Conservation (phyloP, 169 alveolate genomes). For the Plasmodium sp. region DNA sequence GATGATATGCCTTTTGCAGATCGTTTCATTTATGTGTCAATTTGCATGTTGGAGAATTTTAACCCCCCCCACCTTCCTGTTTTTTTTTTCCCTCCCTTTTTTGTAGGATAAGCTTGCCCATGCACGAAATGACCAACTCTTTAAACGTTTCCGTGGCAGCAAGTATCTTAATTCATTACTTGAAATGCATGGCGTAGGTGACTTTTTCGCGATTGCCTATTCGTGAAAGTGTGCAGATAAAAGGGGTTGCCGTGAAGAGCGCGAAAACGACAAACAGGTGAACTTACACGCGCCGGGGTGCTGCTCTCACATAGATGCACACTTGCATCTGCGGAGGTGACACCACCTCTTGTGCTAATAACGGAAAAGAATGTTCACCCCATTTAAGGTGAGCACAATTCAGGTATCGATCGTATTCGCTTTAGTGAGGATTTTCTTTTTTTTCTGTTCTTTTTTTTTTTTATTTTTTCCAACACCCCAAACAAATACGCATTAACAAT, state of each 20-base stretch:
- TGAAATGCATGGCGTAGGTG: conserved; percentile 30
- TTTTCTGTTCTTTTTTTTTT: background rate
- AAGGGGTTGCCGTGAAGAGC: background rate
- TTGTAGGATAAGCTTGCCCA: conserved; percentile 80
- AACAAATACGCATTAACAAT: background rate
- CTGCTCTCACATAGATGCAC: background rate
- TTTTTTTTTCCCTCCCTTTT: background rate
- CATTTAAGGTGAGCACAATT: background rate
- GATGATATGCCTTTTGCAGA: background rate
- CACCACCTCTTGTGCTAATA: background rate
- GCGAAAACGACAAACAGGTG: background rate
- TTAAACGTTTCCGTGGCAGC: conserved; percentile 86
- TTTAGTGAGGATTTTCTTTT: background rate
- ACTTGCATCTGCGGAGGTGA: background rate
- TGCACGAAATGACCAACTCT: conserved; percentile 85
- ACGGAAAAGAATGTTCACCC: background rate
- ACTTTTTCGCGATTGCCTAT: background rate
- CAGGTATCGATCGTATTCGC: background rate
- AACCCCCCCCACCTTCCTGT: background rate
- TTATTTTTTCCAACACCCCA: background rate
- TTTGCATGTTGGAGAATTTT: background rate
- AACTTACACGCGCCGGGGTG: background rate
- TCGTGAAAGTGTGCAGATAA: background rate
- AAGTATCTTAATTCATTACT: conserved; percentile 81
- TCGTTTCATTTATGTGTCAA: background rate